Percentiles rank a stretch among this genome's conserved stretches.
phyloP scores from a whole-genome alignment of 73 alveolate species.

The Effrenium voratum region DNA sequence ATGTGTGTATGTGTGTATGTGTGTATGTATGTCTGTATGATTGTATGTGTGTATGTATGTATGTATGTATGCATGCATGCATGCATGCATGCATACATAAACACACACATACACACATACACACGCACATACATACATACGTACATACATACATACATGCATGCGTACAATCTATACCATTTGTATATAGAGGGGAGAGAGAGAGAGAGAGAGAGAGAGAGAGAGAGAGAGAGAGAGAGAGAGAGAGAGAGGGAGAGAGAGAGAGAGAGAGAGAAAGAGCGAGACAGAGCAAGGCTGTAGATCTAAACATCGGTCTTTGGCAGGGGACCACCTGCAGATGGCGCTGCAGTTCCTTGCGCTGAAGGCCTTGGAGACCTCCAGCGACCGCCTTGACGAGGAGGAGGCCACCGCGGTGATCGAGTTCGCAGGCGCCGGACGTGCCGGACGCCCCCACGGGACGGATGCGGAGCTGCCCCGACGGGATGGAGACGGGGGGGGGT shows the following conservation, averaged over 20 bases:
- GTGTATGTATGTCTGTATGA: too few relatives aligned
- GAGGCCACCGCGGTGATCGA: constrained; percentile 38
- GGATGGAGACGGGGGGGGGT: too few relatives aligned
- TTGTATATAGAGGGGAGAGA: not conserved
- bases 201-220: not conserved
- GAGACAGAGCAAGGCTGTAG: not conserved
- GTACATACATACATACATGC: not conserved
- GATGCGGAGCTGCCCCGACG: too few relatives aligned
- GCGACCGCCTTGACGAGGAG: constrained; percentile 60
- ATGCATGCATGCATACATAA: not conserved
- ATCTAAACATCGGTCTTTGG: not conserved
- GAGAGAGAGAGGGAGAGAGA: not conserved
- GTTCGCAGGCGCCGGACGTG: constrained; percentile 25
- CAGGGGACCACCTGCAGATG: constrained; percentile 12
- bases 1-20: not conserved
- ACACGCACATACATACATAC: not conserved
- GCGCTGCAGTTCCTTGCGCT: not conserved
- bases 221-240: not conserved
- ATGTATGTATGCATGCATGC: not conserved
- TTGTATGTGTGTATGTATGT: not conserved
- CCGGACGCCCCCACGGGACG: too few relatives aligned
- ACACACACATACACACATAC: not conserved
- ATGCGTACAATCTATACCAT: not conserved
- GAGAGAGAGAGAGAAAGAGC: not conserved
- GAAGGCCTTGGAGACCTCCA: constrained; percentile 48